Percentiles rank a stretch among this genome's conserved stretches.
Evolutionary conservation across 768 basidiomycete species (phyloP).

Genomic region (Tephrocybe rancida): DNA sequence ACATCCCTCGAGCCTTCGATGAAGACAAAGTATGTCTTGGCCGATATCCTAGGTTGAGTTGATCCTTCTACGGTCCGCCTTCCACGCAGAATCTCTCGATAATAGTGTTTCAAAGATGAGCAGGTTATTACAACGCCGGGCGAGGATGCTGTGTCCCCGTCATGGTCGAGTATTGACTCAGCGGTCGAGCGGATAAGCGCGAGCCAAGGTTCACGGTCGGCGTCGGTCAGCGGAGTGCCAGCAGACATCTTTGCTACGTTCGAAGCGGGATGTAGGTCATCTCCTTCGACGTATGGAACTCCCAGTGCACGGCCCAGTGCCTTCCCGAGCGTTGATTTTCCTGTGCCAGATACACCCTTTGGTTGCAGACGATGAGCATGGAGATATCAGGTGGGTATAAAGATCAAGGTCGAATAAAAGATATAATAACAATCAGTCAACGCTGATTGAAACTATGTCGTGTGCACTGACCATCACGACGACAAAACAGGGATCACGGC

Average conservation of each 20-base stretch:
- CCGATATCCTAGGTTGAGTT: not conserved
- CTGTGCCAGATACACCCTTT: slow-evolving; percentile 75
- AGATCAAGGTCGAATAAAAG: not conserved
- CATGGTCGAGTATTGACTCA: slow-evolving; percentile 32
- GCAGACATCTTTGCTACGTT: slow-evolving; percentile 89
- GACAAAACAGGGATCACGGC: slow-evolving; percentile 15
- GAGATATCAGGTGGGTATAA: not conserved
- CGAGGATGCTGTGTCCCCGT: slow-evolving; percentile 10
- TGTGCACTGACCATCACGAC: slow-evolving; percentile 25
- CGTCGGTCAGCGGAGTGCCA: slow-evolving; percentile 77
- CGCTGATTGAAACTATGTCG: not conserved
- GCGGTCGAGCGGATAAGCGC: slow-evolving; percentile 67
- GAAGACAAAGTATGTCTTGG: slow-evolving; percentile 81
- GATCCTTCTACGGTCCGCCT: slow-evolving; percentile 1
- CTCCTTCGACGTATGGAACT: slow-evolving; percentile 88
- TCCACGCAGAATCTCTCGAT: slow-evolving; percentile 84
- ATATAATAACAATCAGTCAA: not conserved
- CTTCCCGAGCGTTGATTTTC: slow-evolving; percentile 70
- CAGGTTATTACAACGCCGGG: slow-evolving; percentile 81
- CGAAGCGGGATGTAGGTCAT: slow-evolving; percentile 78
- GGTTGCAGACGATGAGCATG: not conserved
- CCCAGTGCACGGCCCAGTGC: slow-evolving; percentile 60
- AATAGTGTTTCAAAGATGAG: slow-evolving; percentile 80
- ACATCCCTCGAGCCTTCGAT: slow-evolving; percentile 61
- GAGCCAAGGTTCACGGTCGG: slow-evolving; percentile 88